Conservation (phyloP, 352 stramenopile genomes). For the Phytopythium chamaehyphon region DNA sequence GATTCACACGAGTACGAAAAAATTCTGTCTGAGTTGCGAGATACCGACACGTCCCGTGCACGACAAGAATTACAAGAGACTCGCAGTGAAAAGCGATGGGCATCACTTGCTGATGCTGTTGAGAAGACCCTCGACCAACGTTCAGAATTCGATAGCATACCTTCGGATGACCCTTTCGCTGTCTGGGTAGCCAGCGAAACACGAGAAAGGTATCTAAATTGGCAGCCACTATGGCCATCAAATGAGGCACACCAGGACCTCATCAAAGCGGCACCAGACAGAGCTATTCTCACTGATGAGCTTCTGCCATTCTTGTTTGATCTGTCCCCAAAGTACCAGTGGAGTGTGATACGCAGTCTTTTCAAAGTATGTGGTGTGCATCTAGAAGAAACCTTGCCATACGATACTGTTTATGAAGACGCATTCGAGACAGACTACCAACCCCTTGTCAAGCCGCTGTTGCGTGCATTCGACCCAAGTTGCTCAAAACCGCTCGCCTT, state of each 20-base stretch:
- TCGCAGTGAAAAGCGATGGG: constrained; percentile 27
- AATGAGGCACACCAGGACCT: constrained; percentile 39
- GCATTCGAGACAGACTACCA: constrained; percentile 22
- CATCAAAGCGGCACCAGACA: constrained; percentile 62
- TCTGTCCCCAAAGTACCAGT: constrained; percentile 28
- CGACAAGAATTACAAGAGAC: constrained; percentile 22
- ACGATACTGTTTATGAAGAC: constrained; percentile 1
- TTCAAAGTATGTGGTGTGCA: constrained; percentile 46
- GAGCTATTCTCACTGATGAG: constrained; percentile 65
- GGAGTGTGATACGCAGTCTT: constrained; percentile 30
- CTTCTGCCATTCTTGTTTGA: constrained; percentile 74
- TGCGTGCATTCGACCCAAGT: constrained; percentile 34
- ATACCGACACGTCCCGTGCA: constrained; percentile 29
- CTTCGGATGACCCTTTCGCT: constrained; percentile 33
- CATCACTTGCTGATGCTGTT: constrained; percentile 12
- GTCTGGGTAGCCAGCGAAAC: constrained; percentile 46
- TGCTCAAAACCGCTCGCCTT: constrained; percentile 20
- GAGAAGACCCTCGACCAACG: constrained; percentile 55
- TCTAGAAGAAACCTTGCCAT: background rate
- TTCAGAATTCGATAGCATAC: constrained; percentile 28
- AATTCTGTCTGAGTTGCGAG: constrained; percentile 66
- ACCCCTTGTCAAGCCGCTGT: constrained; percentile 32
- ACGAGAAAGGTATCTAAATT: constrained; percentile 35
- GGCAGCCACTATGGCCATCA: constrained; percentile 43
- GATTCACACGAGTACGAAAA: constrained; percentile 68